phyloP scores from a whole-genome alignment of 768 basidiomycete species.

The Lactarius tabidus region DNA sequence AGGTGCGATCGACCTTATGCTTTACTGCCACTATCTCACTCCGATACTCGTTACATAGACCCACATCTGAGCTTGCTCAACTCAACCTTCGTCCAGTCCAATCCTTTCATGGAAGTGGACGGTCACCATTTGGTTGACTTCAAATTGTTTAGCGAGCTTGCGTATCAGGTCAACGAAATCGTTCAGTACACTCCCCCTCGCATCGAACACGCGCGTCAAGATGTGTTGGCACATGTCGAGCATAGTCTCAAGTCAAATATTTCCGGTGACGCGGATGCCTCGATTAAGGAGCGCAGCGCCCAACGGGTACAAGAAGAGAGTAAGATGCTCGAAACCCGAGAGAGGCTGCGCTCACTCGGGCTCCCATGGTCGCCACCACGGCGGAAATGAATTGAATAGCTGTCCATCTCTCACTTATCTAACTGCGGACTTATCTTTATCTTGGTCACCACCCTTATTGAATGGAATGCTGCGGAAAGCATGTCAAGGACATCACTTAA shows the following conservation, averaged over 20 bases:
- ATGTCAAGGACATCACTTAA: background rate
- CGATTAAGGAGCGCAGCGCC: background rate
- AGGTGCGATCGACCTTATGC: background rate
- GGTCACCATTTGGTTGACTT: conserved; percentile 11
- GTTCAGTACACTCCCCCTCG: conserved; percentile 8
- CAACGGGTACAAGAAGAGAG: background rate
- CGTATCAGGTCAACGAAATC: conserved; percentile 10
- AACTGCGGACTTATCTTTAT: background rate
- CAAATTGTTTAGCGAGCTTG: background rate
- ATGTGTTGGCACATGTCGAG: conserved; percentile 11
- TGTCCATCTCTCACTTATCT: background rate
- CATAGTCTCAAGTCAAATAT: conserved; percentile 2
- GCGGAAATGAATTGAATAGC: background rate
- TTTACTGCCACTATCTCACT: background rate
- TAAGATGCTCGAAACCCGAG: background rate
- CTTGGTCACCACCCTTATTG: background rate
- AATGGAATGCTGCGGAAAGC: background rate
- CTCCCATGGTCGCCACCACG: conserved; percentile 5
- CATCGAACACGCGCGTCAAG: background rate
- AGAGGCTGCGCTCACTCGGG: conserved; percentile 4
- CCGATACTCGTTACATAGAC: background rate
- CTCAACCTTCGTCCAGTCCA: conserved; percentile 1
- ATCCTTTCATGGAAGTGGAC: conserved; percentile 3
- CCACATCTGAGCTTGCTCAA: conserved; percentile 7
- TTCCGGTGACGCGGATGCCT: background rate